These are phyloP conservation scores for Cryoendolithus antarcticus DNA, from an alignment of 2,329 filamentous ascomycete species.

Conservation along the genomic window DNA sequence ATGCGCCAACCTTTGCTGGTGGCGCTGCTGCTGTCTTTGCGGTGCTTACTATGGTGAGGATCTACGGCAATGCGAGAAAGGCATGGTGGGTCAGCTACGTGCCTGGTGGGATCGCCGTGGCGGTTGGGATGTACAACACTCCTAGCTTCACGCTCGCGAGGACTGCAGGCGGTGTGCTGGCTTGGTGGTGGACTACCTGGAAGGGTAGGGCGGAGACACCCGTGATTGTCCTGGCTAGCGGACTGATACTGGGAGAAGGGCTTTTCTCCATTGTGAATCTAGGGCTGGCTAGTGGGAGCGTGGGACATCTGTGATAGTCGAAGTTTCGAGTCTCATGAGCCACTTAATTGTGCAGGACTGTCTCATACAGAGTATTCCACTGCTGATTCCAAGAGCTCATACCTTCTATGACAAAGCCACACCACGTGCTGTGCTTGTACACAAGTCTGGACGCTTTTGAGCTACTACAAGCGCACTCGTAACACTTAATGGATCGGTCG, in stretches of 20 bases:
- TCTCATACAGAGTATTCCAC: no score
- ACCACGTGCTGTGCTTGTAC: no score
- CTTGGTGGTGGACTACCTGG: constrained; percentile 62
- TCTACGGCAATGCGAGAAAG: constrained; percentile 34
- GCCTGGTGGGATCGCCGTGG: constrained; percentile 89
- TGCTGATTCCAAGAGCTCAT: no score
- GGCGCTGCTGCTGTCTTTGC: constrained; percentile 66
- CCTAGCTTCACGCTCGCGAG: constrained; percentile 89
- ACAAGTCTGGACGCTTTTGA: no score
- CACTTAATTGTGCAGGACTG: no score
- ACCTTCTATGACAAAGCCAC: no score
- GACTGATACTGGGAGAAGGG: constrained; percentile 85
- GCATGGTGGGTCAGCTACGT: constrained; percentile 60
- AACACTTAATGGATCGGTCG: no score
- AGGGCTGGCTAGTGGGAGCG: constrained; percentile 60
- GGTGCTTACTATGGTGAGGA: constrained; percentile 56
- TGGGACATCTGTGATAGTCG: constrained; percentile 52
- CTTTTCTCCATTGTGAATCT: constrained; percentile 87
- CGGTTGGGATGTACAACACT: constrained; percentile 96
- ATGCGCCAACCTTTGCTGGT: constrained; percentile 69
- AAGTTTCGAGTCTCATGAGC: background rate
- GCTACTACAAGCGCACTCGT: no score
- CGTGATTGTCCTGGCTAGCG: constrained; percentile 78
- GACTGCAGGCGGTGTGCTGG: constrained; percentile 63
- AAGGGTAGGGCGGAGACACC: constrained; percentile 51